Conservation (phyloP, 768 basidiomycete genomes). For the Suillus hirtellus region DNA sequence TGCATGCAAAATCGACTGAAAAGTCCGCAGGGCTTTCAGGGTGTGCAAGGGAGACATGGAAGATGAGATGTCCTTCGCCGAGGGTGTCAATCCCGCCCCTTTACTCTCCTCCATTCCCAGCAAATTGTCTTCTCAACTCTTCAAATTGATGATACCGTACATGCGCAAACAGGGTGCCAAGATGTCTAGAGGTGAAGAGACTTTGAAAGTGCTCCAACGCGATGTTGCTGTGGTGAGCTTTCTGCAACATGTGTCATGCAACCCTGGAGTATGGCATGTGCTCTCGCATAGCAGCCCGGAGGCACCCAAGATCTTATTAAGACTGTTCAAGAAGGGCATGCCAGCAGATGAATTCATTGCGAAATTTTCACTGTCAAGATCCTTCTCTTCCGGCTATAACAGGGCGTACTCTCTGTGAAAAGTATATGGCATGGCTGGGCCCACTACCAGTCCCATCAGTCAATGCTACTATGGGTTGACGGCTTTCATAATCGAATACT, state of each 20-base stretch:
- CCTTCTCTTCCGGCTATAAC: neutral
- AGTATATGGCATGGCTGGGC: neutral
- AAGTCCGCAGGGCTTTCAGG: neutral
- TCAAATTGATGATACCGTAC: slow-evolving; percentile 29
- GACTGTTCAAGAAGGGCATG: neutral
- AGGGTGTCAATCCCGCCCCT: neutral
- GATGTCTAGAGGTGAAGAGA: neutral
- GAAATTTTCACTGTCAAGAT: slow-evolving; percentile 18
- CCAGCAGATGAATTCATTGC: slow-evolving; percentile 14
- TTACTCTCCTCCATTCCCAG: neutral
- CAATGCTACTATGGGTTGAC: neutral
- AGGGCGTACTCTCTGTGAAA: neutral
- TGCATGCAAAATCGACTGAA: neutral
- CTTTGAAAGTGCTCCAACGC: neutral
- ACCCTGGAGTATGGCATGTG: neutral
- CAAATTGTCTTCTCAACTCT: slow-evolving; percentile 16
- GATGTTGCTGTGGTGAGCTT: neutral
- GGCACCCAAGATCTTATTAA: neutral
- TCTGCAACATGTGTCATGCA: neutral
- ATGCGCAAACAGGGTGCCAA: slow-evolving; percentile 7
- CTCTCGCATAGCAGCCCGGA: neutral
- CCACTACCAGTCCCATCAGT: neutral
- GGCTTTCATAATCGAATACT: neutral
- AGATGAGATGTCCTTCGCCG: neutral
- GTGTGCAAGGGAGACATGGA: neutral